These are phyloP conservation scores for Podospora pseudopauciseta DNA, from an alignment of 495 filamentous ascomycete species.

Conservation along the genomic window DNA sequence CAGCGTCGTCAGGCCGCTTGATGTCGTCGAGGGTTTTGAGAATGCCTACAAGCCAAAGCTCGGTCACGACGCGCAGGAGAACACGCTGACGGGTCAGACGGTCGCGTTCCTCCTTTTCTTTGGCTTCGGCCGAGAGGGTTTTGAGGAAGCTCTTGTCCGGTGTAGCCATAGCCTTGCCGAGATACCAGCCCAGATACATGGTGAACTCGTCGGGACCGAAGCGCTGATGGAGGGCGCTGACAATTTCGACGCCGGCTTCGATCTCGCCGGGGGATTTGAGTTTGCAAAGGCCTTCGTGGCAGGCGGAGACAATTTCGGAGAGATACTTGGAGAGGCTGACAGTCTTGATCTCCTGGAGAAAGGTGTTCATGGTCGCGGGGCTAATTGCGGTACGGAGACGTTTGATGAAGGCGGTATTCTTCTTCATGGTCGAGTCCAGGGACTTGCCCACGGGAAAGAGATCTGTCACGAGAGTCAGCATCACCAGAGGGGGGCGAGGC, in stretches of 20 bases:
- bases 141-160: constrained; percentile 87
- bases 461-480: constrained; percentile 47
- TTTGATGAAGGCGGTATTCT: constrained; percentile 99
- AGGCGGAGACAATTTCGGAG: constrained; percentile 96
- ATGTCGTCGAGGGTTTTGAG: constrained; percentile 87
- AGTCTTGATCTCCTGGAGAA: constrained; percentile 86
- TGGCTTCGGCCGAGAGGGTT: constrained; percentile 68
- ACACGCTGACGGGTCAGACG: constrained; percentile 80
- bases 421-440: constrained; percentile 95
- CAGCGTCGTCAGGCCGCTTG: constrained; percentile 75
- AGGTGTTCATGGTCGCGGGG: constrained; percentile 69
- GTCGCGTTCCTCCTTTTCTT: constrained; percentile 95
- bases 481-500: background rate
- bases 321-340: constrained; percentile 96
- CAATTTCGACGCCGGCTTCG: constrained; percentile 84
- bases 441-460: constrained; percentile 73
- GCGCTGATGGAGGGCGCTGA: constrained; percentile 91
- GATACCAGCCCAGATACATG: constrained; percentile 82
- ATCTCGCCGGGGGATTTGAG: constrained; percentile 88
- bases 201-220: constrained; percentile 93
- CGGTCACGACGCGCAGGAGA: constrained; percentile 84
- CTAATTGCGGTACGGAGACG: constrained; percentile 87
- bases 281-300: constrained; percentile 90
- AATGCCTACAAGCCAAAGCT: constrained; percentile 91
- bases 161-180: constrained; percentile 87